A percentile compares a stretch with the other conserved stretches of the same genome.
Conservation (phyloP, 2,329 filamentous ascomycete species). For the Monosporascus sp. region DNA sequence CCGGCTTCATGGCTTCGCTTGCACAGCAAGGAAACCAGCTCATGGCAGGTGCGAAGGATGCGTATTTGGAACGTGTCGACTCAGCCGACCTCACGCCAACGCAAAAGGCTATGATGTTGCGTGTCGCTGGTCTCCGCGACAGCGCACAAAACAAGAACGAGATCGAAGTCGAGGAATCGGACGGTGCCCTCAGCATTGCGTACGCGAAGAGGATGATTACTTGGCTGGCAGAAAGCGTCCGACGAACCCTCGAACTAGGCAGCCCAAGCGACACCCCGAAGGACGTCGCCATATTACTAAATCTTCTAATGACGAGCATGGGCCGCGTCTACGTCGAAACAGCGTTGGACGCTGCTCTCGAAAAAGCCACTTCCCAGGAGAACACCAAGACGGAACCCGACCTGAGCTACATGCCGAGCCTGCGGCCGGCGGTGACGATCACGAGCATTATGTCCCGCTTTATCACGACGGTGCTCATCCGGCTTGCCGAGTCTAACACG, state of each 20-base stretch:
- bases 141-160: conserved; percentile 73
- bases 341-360: conserved; percentile 62
- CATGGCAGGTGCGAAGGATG: conserved; percentile 80
- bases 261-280: conserved; percentile 85
- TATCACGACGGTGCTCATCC: conserved; percentile 83
- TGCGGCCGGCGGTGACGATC: conserved; percentile 80
- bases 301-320: conserved; percentile 80
- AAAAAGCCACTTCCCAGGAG: conserved; percentile 72
- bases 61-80: conserved; percentile 83
- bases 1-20: conserved; percentile 87
- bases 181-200: conserved; percentile 75
- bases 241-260: conserved; percentile 84
- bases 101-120: conserved; percentile 84
- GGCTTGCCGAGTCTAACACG: conserved; percentile 81
- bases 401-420: conserved; percentile 71
- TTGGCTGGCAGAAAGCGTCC: conserved; percentile 93
- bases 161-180: conserved; percentile 84
- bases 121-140: conserved; percentile 79
- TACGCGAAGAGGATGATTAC: conserved; percentile 97
- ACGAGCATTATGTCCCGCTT: conserved; percentile 92
- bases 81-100: conserved; percentile 82
- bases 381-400: conserved; percentile 80
- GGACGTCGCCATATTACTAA: conserved; percentile 80
- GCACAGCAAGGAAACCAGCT: conserved; percentile 87
- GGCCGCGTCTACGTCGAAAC: conserved; percentile 74